Evolutionary conservation across 2,329 filamentous ascomycete genomes (phyloP).

Genomic region (Colletotrichum echinochloae): DNA sequence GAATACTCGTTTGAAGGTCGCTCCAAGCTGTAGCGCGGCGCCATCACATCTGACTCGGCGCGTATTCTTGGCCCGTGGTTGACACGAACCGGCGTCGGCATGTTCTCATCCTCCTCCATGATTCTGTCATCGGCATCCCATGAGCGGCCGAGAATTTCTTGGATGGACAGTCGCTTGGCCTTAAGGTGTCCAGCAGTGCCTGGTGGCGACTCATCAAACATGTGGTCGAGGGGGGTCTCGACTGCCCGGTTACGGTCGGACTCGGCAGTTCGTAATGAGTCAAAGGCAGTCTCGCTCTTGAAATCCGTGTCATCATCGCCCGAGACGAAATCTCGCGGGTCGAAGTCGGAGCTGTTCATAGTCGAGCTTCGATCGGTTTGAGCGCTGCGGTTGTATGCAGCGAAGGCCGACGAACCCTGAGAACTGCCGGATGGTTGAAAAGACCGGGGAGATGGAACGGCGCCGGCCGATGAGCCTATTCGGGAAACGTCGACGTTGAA

Average conservation of each 20-base stretch:
- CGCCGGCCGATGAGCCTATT: slow-evolving; percentile 57
- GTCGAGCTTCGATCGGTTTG: slow-evolving; percentile 70
- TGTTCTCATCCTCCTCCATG: slow-evolving; percentile 71
- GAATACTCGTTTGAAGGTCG: slow-evolving; percentile 49
- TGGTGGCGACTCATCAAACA: slow-evolving; percentile 83
- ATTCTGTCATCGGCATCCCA: slow-evolving; percentile 69
- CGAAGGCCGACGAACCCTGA: slow-evolving; percentile 57
- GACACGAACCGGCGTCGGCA: slow-evolving; percentile 62
- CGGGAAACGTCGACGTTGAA: slow-evolving; percentile 66
- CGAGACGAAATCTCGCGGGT: slow-evolving; percentile 72
- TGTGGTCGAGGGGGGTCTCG: slow-evolving; percentile 80
- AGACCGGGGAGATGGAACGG: slow-evolving; percentile 52
- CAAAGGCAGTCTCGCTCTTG: slow-evolving; percentile 81
- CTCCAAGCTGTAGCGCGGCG: slow-evolving; percentile 47
- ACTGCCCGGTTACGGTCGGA: slow-evolving; percentile 75
- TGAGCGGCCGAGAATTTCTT: slow-evolving; percentile 67
- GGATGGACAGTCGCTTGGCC: slow-evolving; percentile 68
- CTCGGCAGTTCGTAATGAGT: slow-evolving; percentile 78
- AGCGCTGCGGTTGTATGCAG: slow-evolving; percentile 52
- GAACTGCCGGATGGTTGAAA: slow-evolving; percentile 58
- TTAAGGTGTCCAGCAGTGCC: slow-evolving; percentile 66
- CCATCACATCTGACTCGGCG: slow-evolving; percentile 42
- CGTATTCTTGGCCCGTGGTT: slow-evolving; percentile 47
- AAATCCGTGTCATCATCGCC: slow-evolving; percentile 83
- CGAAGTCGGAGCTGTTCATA: slow-evolving; percentile 76